Conservation (phyloP, 2,329 filamentous ascomycete species). For the Metarhizium brunneum region DNA sequence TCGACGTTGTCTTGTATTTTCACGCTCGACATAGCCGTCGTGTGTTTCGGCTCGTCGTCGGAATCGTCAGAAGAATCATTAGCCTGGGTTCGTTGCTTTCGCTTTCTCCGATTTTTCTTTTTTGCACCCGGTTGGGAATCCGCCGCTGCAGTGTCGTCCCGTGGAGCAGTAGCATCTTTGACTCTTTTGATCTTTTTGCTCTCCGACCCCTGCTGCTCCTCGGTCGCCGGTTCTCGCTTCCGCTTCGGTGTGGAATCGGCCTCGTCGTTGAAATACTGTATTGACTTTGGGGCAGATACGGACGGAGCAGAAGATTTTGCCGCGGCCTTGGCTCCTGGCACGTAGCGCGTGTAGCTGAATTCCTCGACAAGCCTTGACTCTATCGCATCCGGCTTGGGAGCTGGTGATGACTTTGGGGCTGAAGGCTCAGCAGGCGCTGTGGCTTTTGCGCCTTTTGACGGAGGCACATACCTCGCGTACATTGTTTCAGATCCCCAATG, state of each 20-base stretch:
- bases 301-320: conserved; percentile 4
- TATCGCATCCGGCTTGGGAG: not conserved
- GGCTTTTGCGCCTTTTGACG: conserved; percentile 15
- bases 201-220: conserved; percentile 19
- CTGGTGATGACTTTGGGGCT: conserved; percentile 4
- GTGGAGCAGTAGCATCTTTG: conserved; percentile 1
- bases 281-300: conserved; percentile 4
- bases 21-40: conserved; percentile 3
- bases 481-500: conserved; percentile 18
- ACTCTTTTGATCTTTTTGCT: conserved; percentile 24
- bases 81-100: conserved; percentile 21
- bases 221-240: conserved; percentile 25
- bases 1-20: not conserved
- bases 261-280: conserved; percentile 21
- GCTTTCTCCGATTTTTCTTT: conserved; percentile 26
- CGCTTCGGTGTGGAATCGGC: conserved; percentile 20
- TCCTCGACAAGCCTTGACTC: conserved; percentile 10
- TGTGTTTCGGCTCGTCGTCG: conserved; percentile 9
- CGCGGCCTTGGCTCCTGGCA: conserved; percentile 22
- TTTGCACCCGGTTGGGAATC: conserved; percentile 3
- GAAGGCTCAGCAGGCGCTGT: conserved; percentile 4
- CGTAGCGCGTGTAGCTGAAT: conserved; percentile 31
- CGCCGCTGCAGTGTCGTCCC: conserved; percentile 10
- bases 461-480: conserved; percentile 36
- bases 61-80: conserved; percentile 10